Conservation (phyloP, 306 rosid genomes). For the Albizia julibrissin region DNA sequence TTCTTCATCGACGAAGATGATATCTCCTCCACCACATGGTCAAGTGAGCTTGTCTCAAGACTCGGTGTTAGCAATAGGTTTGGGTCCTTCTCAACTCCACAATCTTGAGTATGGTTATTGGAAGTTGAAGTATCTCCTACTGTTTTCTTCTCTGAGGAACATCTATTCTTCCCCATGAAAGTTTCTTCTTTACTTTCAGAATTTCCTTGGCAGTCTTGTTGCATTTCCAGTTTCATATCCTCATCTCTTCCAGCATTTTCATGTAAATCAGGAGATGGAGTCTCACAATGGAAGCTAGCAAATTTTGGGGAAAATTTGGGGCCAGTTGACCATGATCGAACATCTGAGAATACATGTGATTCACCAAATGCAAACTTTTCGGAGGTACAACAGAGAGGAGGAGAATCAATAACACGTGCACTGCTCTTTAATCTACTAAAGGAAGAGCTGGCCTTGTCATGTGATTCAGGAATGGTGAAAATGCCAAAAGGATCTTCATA, state of each 20-base stretch:
- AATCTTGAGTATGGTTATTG: conserved; percentile 29
- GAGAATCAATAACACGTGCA: conserved; percentile 44
- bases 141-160: conserved; percentile 42
- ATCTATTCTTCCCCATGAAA: conserved; percentile 39
- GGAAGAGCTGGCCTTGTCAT: conserved; percentile 43
- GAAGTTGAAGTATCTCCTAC: conserved; percentile 42
- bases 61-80: conserved; percentile 30
- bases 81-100: conserved; percentile 39
- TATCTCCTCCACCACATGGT: conserved; percentile 54
- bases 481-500: conserved; percentile 51
- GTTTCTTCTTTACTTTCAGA: conserved; percentile 47
- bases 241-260: conserved; percentile 61
- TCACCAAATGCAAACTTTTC: conserved; percentile 43
- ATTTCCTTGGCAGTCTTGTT: conserved; percentile 28
- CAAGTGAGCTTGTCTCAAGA: conserved; percentile 36
- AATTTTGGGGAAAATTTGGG: conserved; percentile 43
- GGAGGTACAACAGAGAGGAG: conserved; percentile 50
- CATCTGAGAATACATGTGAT: conserved; percentile 42
- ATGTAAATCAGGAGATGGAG: conserved; percentile 49
- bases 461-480: conserved; percentile 39
- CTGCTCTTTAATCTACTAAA: conserved; percentile 37
- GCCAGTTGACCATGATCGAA: conserved; percentile 34
- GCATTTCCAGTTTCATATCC: conserved; percentile 35
- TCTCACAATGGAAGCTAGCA: conserved; percentile 47
- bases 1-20: conserved; percentile 41